Base-by-base conservation (phyloP, 169 alveolate species). In the Plasmodium gaboni region DNA sequence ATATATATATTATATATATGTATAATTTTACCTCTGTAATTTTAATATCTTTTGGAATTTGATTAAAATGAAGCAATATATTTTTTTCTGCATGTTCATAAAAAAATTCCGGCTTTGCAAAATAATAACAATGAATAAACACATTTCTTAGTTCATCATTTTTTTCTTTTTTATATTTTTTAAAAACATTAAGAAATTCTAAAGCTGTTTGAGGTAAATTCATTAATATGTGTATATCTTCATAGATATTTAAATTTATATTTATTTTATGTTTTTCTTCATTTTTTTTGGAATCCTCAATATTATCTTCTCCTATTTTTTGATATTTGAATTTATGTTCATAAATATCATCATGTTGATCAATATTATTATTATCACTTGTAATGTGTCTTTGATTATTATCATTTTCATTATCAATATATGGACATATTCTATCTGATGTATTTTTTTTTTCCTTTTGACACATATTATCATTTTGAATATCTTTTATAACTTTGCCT, bases 191-290 rank as follows among this genome's bases (percentile, higher is more conserved):
- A 59, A 97, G 93, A 88, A 96, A 97, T 48, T 95, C 97, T 42
- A 96, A 86, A 12, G 98, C 97, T 57, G 92, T 92, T 90, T 95
- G 96, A 6, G 98, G 98, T 64, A 97, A 89, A 91, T 97, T 97
- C 98, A 97, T 97, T 73, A 96, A 83, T 72, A 96, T 94, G 63
- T 97, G 98, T 44, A 93, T 91, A 51, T 92, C 96, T 67, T 90
- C 94, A 55, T 86, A 80, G 73, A 74, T 68, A 44, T 24, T 8
- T 0, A 93, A 92, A 15, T 92, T 92, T 53, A 78, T 91, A 50
- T 89, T 93, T 63, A 90, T 92, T 50, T 78, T 17, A 59, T 61
- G 88, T 42, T 60, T 83, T 71, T 67, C 64, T 17, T 64, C 46
- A 15, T 69, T 8, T 55, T 55, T 55, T 17, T 12, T 50, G 22